Evolutionary conservation across 192 early-diverging fungal genomes (phyloP).

Genomic region (Gonapodya sp.): DNA sequence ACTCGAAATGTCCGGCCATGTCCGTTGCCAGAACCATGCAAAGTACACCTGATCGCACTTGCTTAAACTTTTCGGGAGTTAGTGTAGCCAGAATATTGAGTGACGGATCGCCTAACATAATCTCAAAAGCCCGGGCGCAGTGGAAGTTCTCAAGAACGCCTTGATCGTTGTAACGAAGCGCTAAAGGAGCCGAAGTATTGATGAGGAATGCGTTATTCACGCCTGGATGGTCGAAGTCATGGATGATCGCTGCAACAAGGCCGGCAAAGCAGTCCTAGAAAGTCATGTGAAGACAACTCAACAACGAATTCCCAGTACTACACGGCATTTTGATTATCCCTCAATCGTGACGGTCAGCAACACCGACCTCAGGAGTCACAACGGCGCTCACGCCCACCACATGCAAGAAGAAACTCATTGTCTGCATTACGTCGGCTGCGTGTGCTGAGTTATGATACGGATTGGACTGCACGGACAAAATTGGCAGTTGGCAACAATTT

Average conservation of each 20-base stretch:
- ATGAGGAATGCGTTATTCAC: conserved; percentile 92
- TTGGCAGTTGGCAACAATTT: too few species aligned
- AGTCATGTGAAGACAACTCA: conserved; percentile 34
- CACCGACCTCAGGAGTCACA: conserved; percentile 22
- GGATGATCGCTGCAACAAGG: conserved; percentile 64
- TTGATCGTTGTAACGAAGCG: conserved; percentile 84
- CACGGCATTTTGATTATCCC: too few species aligned
- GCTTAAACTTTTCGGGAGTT: conserved; percentile 34
- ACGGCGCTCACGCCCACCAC: conserved; percentile 39
- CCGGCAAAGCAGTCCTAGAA: conserved; percentile 61
- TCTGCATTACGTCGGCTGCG: conserved; percentile 90
- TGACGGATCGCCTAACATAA: conserved; percentile 29
- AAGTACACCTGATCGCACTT: conserved; percentile 61
- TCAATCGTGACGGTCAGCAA: conserved; percentile 18
- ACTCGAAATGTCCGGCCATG: conserved; percentile 72
- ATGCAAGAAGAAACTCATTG: conserved; percentile 72
- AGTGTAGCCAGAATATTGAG: conserved; percentile 38
- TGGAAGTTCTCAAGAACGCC: conserved; percentile 94
- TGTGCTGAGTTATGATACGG: conserved; percentile 94
- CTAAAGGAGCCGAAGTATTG: conserved; percentile 66
- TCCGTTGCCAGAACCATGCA: conserved; percentile 70
- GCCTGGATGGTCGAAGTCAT: conserved; percentile 85
- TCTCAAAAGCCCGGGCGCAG: conserved; percentile 58
- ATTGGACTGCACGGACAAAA: conserved; percentile 46
- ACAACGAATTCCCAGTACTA: conserved; percentile 35